A percentile compares a stretch with the other conserved stretches of the same genome.
Evolutionary conservation across 2,329 filamentous ascomycete species (phyloP).

Genomic region (Aspergillus eucalypticola): DNA sequence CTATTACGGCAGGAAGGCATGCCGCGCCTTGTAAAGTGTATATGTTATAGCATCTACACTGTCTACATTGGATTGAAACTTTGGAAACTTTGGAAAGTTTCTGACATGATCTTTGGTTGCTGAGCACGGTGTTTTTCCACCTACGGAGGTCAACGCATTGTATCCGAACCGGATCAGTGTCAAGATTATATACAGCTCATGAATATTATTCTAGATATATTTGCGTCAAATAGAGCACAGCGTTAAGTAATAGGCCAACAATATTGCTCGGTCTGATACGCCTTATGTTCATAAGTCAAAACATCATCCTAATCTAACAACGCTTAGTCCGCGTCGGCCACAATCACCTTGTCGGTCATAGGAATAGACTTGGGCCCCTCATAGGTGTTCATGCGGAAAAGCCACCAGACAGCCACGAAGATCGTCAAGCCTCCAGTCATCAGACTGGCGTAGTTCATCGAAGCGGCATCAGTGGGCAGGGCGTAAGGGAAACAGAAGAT

Average conservation of each 20-base stretch:
- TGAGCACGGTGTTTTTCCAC: too few relatives aligned
- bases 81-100: too few relatives aligned
- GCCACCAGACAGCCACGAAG: slow-evolving; percentile 51
- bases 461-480: slow-evolving; percentile 46
- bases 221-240: not conserved
- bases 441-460: slow-evolving; percentile 58
- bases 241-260: too few relatives aligned
- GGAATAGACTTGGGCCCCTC: slow-evolving; percentile 40
- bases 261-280: not conserved
- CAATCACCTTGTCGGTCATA: slow-evolving; percentile 34
- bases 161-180: not conserved
- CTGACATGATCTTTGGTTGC: too few relatives aligned
- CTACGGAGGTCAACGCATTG: too few relatives aligned
- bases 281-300: not conserved
- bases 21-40: not conserved
- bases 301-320: not conserved
- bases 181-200: not conserved
- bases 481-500: slow-evolving; percentile 61
- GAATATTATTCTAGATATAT: not conserved
- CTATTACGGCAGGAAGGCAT: not conserved
- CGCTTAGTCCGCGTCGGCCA: slow-evolving; percentile 33
- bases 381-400: slow-evolving; percentile 36
- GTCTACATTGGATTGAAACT: too few relatives aligned
- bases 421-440: slow-evolving; percentile 56
- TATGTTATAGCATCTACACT: too few relatives aligned